Evolutionary conservation across 225 moss, liverwort and hornwort genomes (phyloP), one percentile per base, ranked within the genome.

Genomic region (Rhytidiadelphus loreus): DNA sequence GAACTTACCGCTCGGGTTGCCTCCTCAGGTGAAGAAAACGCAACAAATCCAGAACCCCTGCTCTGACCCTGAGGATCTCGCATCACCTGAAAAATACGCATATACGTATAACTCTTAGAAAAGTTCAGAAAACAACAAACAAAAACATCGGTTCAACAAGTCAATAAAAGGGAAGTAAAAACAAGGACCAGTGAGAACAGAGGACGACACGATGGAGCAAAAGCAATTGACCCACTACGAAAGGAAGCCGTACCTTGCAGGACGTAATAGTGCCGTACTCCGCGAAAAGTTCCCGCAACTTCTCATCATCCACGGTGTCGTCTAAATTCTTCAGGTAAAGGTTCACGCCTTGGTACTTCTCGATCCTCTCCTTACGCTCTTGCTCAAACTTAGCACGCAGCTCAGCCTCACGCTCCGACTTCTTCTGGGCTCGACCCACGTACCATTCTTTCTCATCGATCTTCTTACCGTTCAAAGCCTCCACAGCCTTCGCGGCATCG

Each of bases 281-380:
- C 29, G 88, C 95, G 63, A 98, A 98, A 44, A 98, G 93, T 88
- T 98, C 98, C 59, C 96, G 94, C 82, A 98, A 88, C 88, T 95
- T 98, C 86, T 98, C 98, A 74, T 98, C 98, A 58, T 98, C 98
- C 68, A 98, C 92, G 6, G 95, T 95, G 77, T 98, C 98, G 89
- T 98, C 98, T 37, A 98, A 87, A 89, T 98, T 98, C 91, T 98
- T 98, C 43, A 98, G 92, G 68, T 98, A 98, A 80, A 98, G 89
- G 81, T 98, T 98, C 26, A 98, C 98, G 44, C 98, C 97, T 87
- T 98, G 98, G 57, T 98, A 98, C 80, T 98, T 98, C 84, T 97
- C 98, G 83, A 97, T 98, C 90, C 98, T 95, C 90, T 97, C 98
- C 74, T 98, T 98, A 16, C 98, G 95, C 82, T 98, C 98, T 37